phyloP scores from a whole-genome alignment of 2,329 filamentous ascomycete genomes.

The Thielaviopsis populi region DNA sequence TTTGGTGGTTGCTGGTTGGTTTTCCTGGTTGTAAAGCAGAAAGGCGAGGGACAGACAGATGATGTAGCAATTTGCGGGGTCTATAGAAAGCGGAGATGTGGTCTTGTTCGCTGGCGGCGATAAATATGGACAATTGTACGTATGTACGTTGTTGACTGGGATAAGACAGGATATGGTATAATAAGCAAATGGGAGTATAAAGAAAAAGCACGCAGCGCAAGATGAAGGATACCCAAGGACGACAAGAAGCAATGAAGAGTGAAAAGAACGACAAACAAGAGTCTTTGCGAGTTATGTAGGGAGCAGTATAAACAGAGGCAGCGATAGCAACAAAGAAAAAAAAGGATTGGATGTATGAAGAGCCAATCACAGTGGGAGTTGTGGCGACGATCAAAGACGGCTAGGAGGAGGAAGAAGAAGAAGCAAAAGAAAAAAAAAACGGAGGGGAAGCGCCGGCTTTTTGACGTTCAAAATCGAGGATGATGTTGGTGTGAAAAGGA shows the following conservation, averaged over 20 bases:
- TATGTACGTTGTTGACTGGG: no score
- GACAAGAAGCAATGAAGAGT: not conserved
- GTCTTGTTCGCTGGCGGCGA: not conserved
- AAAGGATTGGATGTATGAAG: not conserved
- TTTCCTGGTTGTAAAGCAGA: no score
- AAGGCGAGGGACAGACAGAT: no score
- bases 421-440: not conserved
- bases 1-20: not conserved
- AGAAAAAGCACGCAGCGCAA: not conserved
- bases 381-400: not conserved
- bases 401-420: not conserved
- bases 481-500: not conserved
- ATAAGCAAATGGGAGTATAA: not conserved
- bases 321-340: not conserved
- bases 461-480: not conserved
- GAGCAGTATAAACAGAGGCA: not conserved
- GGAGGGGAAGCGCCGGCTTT: conserved; percentile 1
- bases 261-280: not conserved
- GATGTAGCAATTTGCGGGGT: conserved; percentile 2
- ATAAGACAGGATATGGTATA: no score
- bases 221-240: conserved; percentile 1
- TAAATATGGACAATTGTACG: not conserved
- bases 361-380: not conserved
- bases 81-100: conserved; percentile 5
- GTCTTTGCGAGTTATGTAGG: not conserved